Evolutionary conservation across 2,329 filamentous ascomycete genomes (phyloP).

Genomic region (Pyricularia pennisetigena): DNA sequence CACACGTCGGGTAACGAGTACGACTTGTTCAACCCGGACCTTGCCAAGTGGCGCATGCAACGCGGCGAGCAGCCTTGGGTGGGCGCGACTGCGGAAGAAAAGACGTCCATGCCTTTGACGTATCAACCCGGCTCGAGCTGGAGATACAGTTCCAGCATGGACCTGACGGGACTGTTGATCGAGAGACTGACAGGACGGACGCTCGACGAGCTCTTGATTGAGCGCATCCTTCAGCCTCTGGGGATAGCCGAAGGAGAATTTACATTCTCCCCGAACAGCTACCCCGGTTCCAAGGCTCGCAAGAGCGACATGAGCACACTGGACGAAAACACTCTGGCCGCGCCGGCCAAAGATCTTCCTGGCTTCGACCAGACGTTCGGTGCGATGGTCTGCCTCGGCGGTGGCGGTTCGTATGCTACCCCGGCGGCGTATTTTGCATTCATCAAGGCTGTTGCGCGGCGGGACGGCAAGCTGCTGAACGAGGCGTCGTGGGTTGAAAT

Average conservation of each 20-base stretch:
- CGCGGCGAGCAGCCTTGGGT: slow-evolving; percentile 20
- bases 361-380: slow-evolving; percentile 47
- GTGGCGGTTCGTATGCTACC: slow-evolving; percentile 29
- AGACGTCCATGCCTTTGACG: slow-evolving; percentile 30
- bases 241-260: slow-evolving; percentile 15
- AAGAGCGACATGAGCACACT: neutral
- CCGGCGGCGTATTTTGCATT: neutral
- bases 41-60: slow-evolving; percentile 37
- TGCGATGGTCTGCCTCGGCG: slow-evolving; percentile 34
- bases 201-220: slow-evolving; percentile 32
- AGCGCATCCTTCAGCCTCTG: slow-evolving; percentile 32
- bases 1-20: slow-evolving; percentile 51
- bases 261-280: neutral
- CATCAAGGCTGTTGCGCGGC: neutral
- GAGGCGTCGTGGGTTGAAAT: slow-evolving; percentile 42
- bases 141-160: slow-evolving; percentile 35
- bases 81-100: slow-evolving; percentile 20
- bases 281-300: neutral
- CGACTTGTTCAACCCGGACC: slow-evolving; percentile 38
- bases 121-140: slow-evolving; percentile 36
- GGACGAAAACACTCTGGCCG: neutral
- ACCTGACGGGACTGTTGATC: slow-evolving; percentile 27
- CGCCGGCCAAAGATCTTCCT: neutral
- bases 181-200: neutral
- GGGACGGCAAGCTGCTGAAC: slow-evolving; percentile 17